phyloP scores from a whole-genome alignment of 2,329 filamentous ascomycete species.

The Pseudonectria foliicola region DNA sequence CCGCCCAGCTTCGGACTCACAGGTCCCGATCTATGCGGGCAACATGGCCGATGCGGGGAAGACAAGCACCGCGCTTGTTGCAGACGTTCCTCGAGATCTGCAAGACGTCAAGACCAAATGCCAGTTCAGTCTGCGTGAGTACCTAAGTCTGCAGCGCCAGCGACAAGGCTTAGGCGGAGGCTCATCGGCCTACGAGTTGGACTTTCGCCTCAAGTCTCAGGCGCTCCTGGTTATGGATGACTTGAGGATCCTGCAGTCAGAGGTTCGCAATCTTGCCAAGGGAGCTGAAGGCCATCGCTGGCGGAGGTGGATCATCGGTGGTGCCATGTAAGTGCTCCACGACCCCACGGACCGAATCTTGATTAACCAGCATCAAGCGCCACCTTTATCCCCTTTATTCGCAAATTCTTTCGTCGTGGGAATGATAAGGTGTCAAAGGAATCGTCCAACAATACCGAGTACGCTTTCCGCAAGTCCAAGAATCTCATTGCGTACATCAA shows the following conservation, averaged over 20 bases:
- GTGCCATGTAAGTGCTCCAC: conserved; percentile 37
- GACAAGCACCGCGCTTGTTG: conserved; percentile 10
- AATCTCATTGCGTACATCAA: conserved; percentile 44
- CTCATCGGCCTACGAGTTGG: conserved; percentile 30
- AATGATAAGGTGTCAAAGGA: conserved; percentile 28
- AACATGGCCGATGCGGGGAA: conserved; percentile 5
- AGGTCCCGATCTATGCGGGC: conserved; percentile 11
- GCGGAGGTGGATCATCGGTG: conserved; percentile 46
- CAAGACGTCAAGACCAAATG: conserved; percentile 27
- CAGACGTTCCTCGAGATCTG: conserved; percentile 21
- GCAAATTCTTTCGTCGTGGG: conserved; percentile 42
- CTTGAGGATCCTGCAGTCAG: conserved; percentile 35
- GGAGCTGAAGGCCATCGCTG: conserved; percentile 42
- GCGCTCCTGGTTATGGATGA: conserved; percentile 36
- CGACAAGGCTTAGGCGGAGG: conserved; percentile 20
- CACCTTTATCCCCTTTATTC: conserved; percentile 45
- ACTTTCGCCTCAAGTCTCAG: conserved; percentile 37
- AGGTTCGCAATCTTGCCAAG: conserved; percentile 37
- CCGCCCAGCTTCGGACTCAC: conserved; percentile 16
- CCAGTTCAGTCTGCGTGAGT: conserved; percentile 30
- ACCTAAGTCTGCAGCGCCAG: conserved; percentile 26
- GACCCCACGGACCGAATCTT: background rate
- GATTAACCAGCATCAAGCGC: conserved; percentile 29
- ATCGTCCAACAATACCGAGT: conserved; percentile 47
- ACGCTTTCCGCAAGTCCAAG: conserved; percentile 47